Conservation (phyloP, 805 yeast species). For the Candida saitoana region DNA sequence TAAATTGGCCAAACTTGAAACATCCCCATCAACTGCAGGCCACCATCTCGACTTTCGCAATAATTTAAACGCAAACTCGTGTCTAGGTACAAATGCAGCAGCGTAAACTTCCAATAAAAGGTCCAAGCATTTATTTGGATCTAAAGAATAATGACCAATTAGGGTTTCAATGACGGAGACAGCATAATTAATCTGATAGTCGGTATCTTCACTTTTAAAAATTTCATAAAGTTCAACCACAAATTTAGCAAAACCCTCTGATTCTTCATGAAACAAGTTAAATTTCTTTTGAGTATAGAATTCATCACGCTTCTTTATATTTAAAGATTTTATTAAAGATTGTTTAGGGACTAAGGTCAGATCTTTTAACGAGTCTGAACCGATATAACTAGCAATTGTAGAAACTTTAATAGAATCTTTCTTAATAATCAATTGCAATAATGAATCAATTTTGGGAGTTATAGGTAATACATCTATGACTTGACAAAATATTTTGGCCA, state of each 20-base stretch:
- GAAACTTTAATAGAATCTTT: conserved; percentile 24
- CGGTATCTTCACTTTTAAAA: conserved; percentile 32
- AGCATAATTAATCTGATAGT: conserved; percentile 40
- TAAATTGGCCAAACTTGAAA: conserved; percentile 27
- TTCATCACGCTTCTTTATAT: conserved; percentile 37
- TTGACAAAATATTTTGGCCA: conserved; percentile 34
- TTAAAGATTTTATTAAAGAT: conserved; percentile 33
- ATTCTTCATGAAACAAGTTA: conserved; percentile 67
- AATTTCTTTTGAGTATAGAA: conserved; percentile 51
- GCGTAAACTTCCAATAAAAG: conserved; percentile 53
- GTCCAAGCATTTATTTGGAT: conserved; percentile 67
- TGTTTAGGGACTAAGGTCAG: conserved; percentile 29
- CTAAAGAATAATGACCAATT: conserved; percentile 73
- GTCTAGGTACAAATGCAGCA: conserved; percentile 40
- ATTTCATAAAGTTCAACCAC: conserved; percentile 46
- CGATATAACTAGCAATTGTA: conserved; percentile 28
- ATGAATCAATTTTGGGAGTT: conserved; percentile 15
- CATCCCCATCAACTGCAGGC: conserved; percentile 45
- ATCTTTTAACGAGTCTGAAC: conserved; percentile 24
- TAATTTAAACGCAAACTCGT: conserved; percentile 46
- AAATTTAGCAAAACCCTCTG: conserved; percentile 73
- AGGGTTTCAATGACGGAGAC: conserved; percentile 48
- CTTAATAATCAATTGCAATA: conserved; percentile 20
- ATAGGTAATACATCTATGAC: conserved; percentile 36
- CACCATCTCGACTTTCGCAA: conserved; percentile 62